phyloP scores from a whole-genome alignment of 2,329 filamentous ascomycete species.

The Thielaviopsis musarum region DNA sequence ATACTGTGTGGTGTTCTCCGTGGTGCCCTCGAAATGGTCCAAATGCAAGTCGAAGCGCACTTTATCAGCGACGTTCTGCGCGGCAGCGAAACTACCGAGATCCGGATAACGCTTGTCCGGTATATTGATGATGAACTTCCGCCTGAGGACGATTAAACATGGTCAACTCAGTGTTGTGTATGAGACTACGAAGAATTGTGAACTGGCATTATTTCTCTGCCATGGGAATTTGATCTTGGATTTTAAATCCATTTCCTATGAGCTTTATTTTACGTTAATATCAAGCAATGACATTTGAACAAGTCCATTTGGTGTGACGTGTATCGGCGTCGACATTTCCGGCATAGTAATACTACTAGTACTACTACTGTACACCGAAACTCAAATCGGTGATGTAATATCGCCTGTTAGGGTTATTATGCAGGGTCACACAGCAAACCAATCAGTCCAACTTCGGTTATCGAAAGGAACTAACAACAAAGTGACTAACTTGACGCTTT shows the following conservation, averaged over 20 bases:
- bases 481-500: not conserved
- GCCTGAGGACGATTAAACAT: constrained; percentile 70
- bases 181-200: not conserved
- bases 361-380: not conserved
- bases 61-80: constrained; percentile 88
- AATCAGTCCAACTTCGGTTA: not conserved
- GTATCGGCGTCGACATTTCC: too few relatives aligned
- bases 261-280: not conserved
- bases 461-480: not conserved
- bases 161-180: not conserved
- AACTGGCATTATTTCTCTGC: not conserved
- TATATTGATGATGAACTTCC: constrained; percentile 98
- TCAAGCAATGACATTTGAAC: not conserved
- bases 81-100: constrained; percentile 92
- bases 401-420: not conserved
- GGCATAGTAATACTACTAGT: too few relatives aligned
- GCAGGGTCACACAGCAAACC: not conserved
- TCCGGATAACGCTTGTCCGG: constrained; percentile 78
- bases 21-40: constrained; percentile 92
- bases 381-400: not conserved
- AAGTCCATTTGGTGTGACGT: not conserved
- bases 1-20: constrained; percentile 86
- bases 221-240: not conserved
- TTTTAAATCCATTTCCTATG: not conserved
- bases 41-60: constrained; percentile 96